A percentile compares a stretch with the other conserved stretches of the same genome.
phyloP scores from a whole-genome alignment of 768 basidiomycete species.

The Lentinula raphanica region DNA sequence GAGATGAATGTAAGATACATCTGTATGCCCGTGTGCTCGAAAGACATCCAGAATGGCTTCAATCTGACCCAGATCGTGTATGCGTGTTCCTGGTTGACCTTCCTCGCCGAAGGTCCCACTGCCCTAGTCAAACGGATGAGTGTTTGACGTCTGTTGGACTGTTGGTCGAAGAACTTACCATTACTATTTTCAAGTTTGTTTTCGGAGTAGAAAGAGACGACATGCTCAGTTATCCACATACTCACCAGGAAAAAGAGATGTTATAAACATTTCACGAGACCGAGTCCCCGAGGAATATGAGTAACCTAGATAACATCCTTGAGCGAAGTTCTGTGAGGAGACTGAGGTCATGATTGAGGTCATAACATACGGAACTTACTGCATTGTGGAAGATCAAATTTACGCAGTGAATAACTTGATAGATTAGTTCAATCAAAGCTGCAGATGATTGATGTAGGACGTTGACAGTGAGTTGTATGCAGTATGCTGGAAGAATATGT shows the following conservation, averaged over 20 bases:
- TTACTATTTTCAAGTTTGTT: conserved; percentile 11
- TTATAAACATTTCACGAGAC: not conserved
- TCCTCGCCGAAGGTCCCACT: conserved; percentile 12
- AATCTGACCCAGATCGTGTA: conserved; percentile 10
- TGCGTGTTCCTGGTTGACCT: conserved; percentile 3
- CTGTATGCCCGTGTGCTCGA: conserved; percentile 39
- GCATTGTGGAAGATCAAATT: too few relatives aligned
- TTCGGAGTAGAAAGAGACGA: conserved; percentile 4
- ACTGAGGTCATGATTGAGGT: not conserved
- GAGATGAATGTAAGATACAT: conserved; percentile 16
- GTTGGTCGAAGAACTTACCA: conserved; percentile 4
- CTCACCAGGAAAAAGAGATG: not conserved
- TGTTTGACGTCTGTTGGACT: not conserved
- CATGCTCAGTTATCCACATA: not conserved
- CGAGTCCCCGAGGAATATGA: not conserved
- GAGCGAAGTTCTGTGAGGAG: not conserved
- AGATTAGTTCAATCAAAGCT: too few relatives aligned
- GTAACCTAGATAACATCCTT: not conserved
- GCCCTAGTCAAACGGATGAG: not conserved
- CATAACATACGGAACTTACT: too few relatives aligned
- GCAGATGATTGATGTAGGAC: too few relatives aligned
- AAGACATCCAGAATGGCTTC: conserved; percentile 38
- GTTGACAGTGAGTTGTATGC: too few relatives aligned
- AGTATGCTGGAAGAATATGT: too few relatives aligned
- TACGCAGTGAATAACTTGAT: too few relatives aligned